Conservation (phyloP, 1,284 basidiomycete genomes). For the Cerrena zonata region DNA sequence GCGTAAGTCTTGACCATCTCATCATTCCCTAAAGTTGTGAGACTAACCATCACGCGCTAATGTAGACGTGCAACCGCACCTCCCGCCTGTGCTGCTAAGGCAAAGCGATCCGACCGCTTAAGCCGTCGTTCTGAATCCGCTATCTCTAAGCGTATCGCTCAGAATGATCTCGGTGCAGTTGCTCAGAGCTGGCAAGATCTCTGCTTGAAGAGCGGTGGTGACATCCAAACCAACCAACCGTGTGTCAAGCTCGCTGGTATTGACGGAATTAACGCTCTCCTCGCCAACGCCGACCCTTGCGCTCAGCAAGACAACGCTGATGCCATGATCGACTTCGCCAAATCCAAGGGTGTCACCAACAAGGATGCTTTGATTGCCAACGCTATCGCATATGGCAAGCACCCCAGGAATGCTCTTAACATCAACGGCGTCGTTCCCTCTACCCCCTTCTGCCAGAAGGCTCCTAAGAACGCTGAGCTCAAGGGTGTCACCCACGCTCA, state of each 20-base stretch:
- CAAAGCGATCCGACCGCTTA: background rate
- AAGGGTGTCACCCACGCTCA: constrained; percentile 46
- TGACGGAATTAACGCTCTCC: constrained; percentile 36
- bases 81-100: constrained; percentile 14
- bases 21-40: background rate
- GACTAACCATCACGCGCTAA: background rate
- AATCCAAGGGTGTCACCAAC: constrained; percentile 36
- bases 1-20: background rate
- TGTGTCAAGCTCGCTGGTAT: constrained; percentile 39
- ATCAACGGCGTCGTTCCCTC: constrained; percentile 36
- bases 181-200: constrained; percentile 28
- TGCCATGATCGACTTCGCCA: constrained; percentile 44
- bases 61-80: constrained; percentile 3
- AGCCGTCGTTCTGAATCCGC: background rate
- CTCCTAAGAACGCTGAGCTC: constrained; percentile 44
- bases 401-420: constrained; percentile 37
- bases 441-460: constrained; percentile 44
- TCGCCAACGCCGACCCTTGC: constrained; percentile 39
- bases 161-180: constrained; percentile 23
- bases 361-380: constrained; percentile 35
- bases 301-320: constrained; percentile 44
- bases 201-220: constrained; percentile 32
- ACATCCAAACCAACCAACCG: constrained; percentile 33
- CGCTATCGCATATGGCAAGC: constrained; percentile 36
- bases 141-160: constrained; percentile 20